Evolutionary conservation across 164 flowering plant species (phyloP).

Genomic region (Cinnamomum chago): DNA sequence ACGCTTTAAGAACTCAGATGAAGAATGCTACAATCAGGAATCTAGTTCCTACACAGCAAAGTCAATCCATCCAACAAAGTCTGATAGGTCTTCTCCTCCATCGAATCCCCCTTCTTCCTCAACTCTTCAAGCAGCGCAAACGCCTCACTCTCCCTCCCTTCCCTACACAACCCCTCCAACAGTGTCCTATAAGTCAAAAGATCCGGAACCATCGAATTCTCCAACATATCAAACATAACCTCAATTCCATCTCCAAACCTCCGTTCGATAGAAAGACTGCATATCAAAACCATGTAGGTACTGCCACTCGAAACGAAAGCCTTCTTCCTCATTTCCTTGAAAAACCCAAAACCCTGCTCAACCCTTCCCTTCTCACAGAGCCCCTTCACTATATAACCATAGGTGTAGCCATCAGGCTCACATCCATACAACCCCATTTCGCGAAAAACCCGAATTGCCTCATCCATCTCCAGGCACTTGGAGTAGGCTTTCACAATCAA

Average conservation of each 20-base stretch:
- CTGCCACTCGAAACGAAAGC: constrained; percentile 52
- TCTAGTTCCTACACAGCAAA: constrained; percentile 16
- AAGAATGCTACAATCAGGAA: not conserved
- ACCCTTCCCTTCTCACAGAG: constrained; percentile 81
- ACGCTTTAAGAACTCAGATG: not conserved
- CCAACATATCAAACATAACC: constrained; percentile 60
- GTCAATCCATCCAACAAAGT: constrained; percentile 21
- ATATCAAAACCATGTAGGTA: constrained; percentile 58
- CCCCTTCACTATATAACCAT: constrained; percentile 61
- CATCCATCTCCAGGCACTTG: constrained; percentile 65
- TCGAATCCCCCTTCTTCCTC: constrained; percentile 46
- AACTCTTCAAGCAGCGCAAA: constrained; percentile 59
- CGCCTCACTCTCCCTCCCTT: constrained; percentile 62
- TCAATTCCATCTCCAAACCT: constrained; percentile 60
- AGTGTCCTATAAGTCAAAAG: constrained; percentile 72
- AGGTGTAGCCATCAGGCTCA: constrained; percentile 57
- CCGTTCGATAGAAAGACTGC: constrained; percentile 69
- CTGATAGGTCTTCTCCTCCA: constrained; percentile 35
- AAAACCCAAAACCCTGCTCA: constrained; percentile 49
- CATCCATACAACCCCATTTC: constrained; percentile 89
- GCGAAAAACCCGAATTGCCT: constrained; percentile 63
- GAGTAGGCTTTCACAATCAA: constrained; percentile 83
- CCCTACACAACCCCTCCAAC: constrained; percentile 72
- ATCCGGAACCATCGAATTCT: constrained; percentile 57
- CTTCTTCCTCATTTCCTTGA: constrained; percentile 68